Percentiles rank a stretch among this genome's conserved stretches.
phyloP scores from a whole-genome alignment of 2,329 filamentous ascomycete species.

The Volutella citrinella region DNA sequence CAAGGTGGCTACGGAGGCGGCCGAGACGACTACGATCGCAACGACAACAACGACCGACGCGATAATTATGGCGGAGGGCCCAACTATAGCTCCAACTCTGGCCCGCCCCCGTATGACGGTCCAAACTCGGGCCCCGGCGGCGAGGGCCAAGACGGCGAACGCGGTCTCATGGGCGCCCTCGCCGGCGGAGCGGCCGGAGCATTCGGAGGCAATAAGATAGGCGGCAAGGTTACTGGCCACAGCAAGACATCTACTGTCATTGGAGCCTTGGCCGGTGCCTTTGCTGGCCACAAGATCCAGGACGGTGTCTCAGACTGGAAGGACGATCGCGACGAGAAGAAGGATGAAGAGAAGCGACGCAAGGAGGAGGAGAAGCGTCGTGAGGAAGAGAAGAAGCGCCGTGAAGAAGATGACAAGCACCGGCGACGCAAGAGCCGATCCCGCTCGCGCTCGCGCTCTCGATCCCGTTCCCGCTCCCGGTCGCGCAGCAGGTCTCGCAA shows the following conservation, averaged over 20 bases:
- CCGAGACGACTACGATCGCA: too few relatives aligned
- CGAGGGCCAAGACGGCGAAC: slow-evolving; percentile 34
- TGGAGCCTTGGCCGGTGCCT: slow-evolving; percentile 39
- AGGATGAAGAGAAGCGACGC: slow-evolving; percentile 16
- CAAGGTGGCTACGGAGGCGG: too few relatives aligned
- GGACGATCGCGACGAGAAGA: slow-evolving; percentile 36
- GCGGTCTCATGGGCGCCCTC: slow-evolving; percentile 38
- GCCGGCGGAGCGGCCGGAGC: slow-evolving; percentile 39
- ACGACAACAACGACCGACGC: too few relatives aligned
- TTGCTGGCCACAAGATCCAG: slow-evolving; percentile 40
- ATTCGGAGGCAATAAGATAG: slow-evolving; percentile 39
- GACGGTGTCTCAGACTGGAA: slow-evolving; percentile 38
- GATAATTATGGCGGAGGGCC: too few relatives aligned
- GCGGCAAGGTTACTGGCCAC: slow-evolving; percentile 24
- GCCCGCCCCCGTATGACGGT: too few relatives aligned
- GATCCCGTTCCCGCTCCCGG: slow-evolving; percentile 5
- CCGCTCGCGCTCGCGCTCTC: slow-evolving; percentile 11
- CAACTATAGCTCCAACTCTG: too few relatives aligned
- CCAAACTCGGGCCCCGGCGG: slow-evolving; percentile 8
- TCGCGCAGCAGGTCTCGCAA: slow-evolving; percentile 11
- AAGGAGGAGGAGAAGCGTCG: slow-evolving; percentile 30
- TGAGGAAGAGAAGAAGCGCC: slow-evolving; percentile 13
- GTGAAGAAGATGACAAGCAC: slow-evolving; percentile 7
- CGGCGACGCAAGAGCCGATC: slow-evolving; percentile 13
- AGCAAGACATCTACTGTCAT: slow-evolving; percentile 34